Conservation (phyloP, 257 asterid species). For the Petunia secreta region DNA sequence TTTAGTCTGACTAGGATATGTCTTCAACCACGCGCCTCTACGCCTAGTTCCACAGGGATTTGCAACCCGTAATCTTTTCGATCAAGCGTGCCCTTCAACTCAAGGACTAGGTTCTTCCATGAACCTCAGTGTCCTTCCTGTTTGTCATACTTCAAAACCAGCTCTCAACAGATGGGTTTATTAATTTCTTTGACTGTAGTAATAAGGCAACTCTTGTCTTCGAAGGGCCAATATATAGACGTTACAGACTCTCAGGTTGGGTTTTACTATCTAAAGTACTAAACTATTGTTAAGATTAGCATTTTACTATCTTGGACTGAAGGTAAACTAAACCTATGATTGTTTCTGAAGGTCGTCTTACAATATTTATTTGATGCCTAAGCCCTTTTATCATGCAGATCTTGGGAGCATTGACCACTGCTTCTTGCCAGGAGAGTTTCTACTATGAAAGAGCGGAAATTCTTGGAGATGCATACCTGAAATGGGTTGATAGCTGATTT, state of each 20-base stretch:
- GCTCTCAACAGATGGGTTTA: constrained; percentile 81
- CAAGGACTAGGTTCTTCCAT: too few relatives aligned
- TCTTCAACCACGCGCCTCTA: too few relatives aligned
- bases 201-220: constrained; percentile 76
- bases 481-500: constrained; percentile 96
- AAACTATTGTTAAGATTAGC: constrained; percentile 23
- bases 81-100: too few relatives aligned
- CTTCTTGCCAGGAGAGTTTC: constrained; percentile 96
- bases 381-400: constrained; percentile 51
- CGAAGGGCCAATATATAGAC: constrained; percentile 55
- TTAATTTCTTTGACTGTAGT: constrained; percentile 85
- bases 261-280: constrained; percentile 29
- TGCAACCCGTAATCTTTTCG: too few relatives aligned
- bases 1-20: too few relatives aligned
- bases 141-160: too few relatives aligned
- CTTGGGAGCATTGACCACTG: constrained; percentile 95
- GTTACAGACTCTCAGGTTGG: constrained; percentile 75
- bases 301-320: constrained; percentile 36
- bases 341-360: constrained; percentile 12
- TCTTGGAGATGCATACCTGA: constrained; percentile 94
- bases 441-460: constrained; percentile 97
- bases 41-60: too few relatives aligned
- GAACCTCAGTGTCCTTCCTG: too few relatives aligned
- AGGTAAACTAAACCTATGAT: constrained; percentile 47
- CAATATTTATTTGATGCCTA: constrained; percentile 29